These are phyloP conservation scores for Sporothrix protearum DNA, from an alignment of 2,329 filamentous ascomycete genomes.

Conservation along the genomic window DNA sequence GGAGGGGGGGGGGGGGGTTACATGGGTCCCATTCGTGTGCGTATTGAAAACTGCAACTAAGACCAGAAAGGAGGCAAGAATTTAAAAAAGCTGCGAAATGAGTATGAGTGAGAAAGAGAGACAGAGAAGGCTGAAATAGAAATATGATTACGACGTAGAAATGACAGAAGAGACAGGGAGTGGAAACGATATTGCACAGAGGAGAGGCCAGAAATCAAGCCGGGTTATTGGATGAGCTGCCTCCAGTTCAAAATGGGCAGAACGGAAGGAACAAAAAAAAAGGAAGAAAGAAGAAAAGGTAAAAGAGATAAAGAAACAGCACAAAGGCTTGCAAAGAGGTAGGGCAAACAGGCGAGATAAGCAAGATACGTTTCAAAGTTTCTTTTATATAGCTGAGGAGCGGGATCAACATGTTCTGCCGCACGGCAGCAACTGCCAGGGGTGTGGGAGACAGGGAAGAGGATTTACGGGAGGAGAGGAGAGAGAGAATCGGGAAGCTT, in stretches of 20 bases:
- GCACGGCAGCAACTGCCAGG: not conserved
- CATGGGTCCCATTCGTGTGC: not conserved
- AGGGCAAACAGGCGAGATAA: not conserved
- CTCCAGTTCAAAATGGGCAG: not conserved
- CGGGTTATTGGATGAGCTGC: not conserved
- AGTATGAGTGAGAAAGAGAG: not conserved
- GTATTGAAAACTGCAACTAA: constrained; percentile 4
- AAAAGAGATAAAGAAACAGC: not conserved
- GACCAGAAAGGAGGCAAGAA: not conserved
- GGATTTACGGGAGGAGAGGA: not conserved
- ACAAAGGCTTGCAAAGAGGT: not conserved
- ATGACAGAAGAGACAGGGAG: not conserved
- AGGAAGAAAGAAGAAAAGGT: not conserved
- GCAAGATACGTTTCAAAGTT: not conserved
- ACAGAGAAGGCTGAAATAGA: not conserved
- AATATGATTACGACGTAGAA: not conserved
- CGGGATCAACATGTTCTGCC: not conserved
- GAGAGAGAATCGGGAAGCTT: not conserved
- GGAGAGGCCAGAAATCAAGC: not conserved
- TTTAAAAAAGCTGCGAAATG: not conserved
- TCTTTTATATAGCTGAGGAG: not conserved
- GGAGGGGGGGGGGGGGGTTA: not conserved
- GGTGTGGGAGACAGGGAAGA: not conserved
- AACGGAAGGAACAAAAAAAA: not conserved
- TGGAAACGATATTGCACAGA: not conserved